Percentiles rank a stretch among this genome's conserved stretches.
Evolutionary conservation across 805 yeast genomes (phyloP).

Genomic region (Pichia scutulata): DNA sequence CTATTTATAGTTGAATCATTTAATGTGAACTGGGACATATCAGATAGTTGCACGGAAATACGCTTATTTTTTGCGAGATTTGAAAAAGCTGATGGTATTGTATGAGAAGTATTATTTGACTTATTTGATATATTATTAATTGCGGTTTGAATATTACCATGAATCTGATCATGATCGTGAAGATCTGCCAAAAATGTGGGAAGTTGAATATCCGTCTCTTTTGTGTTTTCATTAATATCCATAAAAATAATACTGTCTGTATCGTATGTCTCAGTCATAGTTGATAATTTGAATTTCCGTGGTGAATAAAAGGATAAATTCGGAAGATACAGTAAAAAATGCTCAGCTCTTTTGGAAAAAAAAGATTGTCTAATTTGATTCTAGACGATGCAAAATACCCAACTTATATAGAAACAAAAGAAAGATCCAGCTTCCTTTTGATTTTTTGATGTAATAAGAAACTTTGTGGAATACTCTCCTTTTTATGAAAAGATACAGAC

Average conservation of each 20-base stretch:
- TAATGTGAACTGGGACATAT: slow-evolving; percentile 1
- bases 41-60: background rate
- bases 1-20: slow-evolving; percentile 4
- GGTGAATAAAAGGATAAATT: background rate
- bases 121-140: background rate
- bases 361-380: background rate
- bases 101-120: background rate
- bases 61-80: background rate
- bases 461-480: background rate
- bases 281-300: background rate
- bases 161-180: background rate
- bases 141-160: background rate
- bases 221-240: background rate
- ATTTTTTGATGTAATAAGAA: background rate
- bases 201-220: background rate
- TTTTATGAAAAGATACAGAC: background rate
- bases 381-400: no score
- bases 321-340: background rate
- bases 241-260: background rate
- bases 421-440: background rate
- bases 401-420: background rate
- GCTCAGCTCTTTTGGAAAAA: background rate
- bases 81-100: background rate
- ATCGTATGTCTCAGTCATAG: background rate
- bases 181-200: background rate